These are phyloP conservation scores for Hyphopichia pseudoburtonii DNA, from an alignment of 1,139 yeast genomes.

Conservation along the genomic window DNA sequence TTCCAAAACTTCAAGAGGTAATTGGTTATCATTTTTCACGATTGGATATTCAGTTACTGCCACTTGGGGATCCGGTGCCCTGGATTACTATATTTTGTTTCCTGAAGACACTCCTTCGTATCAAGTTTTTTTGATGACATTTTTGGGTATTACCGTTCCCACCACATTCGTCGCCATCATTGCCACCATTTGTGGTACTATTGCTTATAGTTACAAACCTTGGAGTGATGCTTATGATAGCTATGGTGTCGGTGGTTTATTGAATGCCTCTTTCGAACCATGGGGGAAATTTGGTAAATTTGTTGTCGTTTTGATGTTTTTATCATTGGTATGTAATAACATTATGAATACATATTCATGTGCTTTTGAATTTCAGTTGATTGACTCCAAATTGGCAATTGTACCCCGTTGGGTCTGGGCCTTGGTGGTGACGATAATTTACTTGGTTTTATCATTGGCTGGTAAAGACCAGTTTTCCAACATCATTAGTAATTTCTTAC, in stretches of 20 bases:
- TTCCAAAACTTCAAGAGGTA: constrained; percentile 49
- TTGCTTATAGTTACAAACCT: constrained; percentile 59
- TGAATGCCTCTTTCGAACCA: constrained; percentile 63
- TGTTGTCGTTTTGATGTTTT: constrained; percentile 62
- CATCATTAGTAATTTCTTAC: constrained; percentile 82
- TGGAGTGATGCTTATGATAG: constrained; percentile 60
- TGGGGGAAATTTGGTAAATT: constrained; percentile 86
- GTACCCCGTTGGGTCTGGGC: constrained; percentile 85
- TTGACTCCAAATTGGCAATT: constrained; percentile 59
- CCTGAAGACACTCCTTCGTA: constrained; percentile 70
- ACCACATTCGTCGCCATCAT: constrained; percentile 76
- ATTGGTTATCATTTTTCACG: constrained; percentile 73
- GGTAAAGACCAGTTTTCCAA: constrained; percentile 76
- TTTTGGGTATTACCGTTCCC: constrained; percentile 68
- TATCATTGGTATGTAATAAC: constrained; percentile 78
- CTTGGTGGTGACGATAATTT: constrained; percentile 60
- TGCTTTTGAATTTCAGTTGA: constrained; percentile 75
- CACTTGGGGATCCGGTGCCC: constrained; percentile 88
- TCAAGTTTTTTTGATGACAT: constrained; percentile 60
- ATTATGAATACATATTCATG: constrained; percentile 82
- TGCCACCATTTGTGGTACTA: constrained; percentile 70
- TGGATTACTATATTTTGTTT: constrained; percentile 81
- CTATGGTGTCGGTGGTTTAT: constrained; percentile 77
- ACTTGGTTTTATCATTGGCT: constrained; percentile 67
- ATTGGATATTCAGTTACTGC: constrained; percentile 78